Base-by-base conservation (phyloP, 2,329 filamentous ascomycete genomes). In the Penicillium capsulatum region DNA sequence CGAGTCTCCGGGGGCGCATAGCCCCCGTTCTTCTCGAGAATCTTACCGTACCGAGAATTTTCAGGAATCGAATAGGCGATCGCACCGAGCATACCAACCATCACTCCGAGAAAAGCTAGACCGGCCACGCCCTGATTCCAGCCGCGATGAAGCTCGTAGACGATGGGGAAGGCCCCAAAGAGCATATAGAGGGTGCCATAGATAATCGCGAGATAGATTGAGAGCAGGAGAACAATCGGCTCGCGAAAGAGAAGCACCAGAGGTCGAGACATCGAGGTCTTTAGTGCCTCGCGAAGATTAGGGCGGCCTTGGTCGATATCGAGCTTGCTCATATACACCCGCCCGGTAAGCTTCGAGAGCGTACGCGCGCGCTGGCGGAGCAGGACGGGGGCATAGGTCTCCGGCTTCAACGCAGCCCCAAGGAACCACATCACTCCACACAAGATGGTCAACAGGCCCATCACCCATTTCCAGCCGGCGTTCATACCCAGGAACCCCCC, bases 151-250 rank as follows among this genome's bases (percentile, higher is more conserved):
- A 48, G 15, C 29, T 60, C 51, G 35, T 55, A 61, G 26, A 61
- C 55, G 17, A 61, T 59, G 2, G 58, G 58, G 48, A 58, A 60
- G 9, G 57, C 55, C 7, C 47, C 50, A 24, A 61, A 60, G 37
- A 60, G 47, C 56, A 60, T 57, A 16, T 60, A 61, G 22, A 59
- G 39, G 10, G 57, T 56, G 16, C 53, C 52, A 32, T 61, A 60
- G 14, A 60, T 32, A 30, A 61, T 53, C 28, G 57, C 55, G 45
- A 58, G 56, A 32, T 61, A 61, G 1, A 57, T 31, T 9, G 58
- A 58, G 7, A 61, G 41, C n/a, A 61, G 39, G 32, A 60, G 47
- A 28, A 59, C 52, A 20, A 61, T 63, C 8, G 58, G 58, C n/a
- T 61, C 58, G 13, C 43, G 46, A 41, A 61, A 55, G 3, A 61